Evolutionary conservation across 225 moss, liverwort and hornwort genomes (phyloP), one percentile per base, ranked within the genome.

Genomic region (Straminergon stramineum): DNA sequence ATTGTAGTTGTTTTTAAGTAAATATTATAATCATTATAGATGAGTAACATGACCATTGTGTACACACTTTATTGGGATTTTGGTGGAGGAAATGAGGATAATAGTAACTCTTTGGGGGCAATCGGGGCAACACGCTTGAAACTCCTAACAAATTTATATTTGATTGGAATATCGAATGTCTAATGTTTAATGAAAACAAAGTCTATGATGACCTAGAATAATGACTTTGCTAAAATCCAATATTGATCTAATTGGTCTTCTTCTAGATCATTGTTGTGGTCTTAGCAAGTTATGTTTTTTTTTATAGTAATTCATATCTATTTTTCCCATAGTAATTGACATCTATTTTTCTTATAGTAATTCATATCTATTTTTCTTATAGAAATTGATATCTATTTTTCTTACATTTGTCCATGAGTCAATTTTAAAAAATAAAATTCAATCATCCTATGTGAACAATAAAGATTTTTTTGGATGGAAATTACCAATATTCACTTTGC

Each of bases 51-150:
- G 7, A 24, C 8, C 39, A 39, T 70, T 24, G 7, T 14, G 4
- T 13, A 8, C 39, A 7, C 1, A 39, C 1, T 70, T 24, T 39
- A 39, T 39, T 70, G 24, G 8, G 14, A 1, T 39, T 39, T 70
- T 1, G 4, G 8, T 7, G 10, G 0, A 0, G 0, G 4, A 23
- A 2, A 24, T 4, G 14, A 39, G 2, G 14, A 13, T 23, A 4
- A 5, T 14, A 35, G 35, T 35, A 5, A 35, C 2, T 65, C 9
- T 65, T 65, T 5, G 1, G 1, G 9, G 17, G 5, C 4, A 32
- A 34, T 37, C 20, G 21, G 12, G 2, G 12, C 68, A 68, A 68
- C 2, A 37, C 37, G 12, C 12, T n/a, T 69, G 69, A n/a, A 69
- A 22, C 2, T n/a, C 7, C 22, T 69, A n/a, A n/a, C 6, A 69